Percentiles rank a stretch among this genome's conserved stretches.
These are phyloP conservation scores for Posidonia oceanica DNA, from an alignment of 116 monocot genomes.

Conservation along the genomic window DNA sequence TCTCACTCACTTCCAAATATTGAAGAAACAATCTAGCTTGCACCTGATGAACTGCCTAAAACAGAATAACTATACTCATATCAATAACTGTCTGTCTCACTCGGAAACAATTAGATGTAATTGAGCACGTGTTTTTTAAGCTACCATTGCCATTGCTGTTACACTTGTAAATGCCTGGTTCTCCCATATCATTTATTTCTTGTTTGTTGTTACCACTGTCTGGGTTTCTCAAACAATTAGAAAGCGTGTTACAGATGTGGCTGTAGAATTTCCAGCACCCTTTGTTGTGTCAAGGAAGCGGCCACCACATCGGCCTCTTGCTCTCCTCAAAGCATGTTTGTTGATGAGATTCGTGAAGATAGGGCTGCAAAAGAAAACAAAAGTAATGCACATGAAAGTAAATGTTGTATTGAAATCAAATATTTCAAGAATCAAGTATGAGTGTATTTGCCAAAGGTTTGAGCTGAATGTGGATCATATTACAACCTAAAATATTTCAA, in stretches of 20 bases:
- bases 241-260: constrained; percentile 1
- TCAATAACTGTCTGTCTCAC: too few relatives aligned
- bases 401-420: too few relatives aligned
- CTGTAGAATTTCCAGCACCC: constrained; percentile 13
- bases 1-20: constrained; percentile 37
- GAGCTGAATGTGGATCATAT: too few relatives aligned
- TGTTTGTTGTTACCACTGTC: neutral
- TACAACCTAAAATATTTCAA: too few relatives aligned
- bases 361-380: constrained; percentile 42
- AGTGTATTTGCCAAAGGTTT: too few relatives aligned
- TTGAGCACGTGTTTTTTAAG: neutral
- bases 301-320: constrained; percentile 72
- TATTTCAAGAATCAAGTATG: too few relatives aligned
- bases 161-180: neutral
- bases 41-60: constrained; percentile 20
- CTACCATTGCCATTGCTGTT: neutral
- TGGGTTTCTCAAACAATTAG: constrained; percentile 6
- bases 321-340: constrained; percentile 78
- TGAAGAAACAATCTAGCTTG: constrained; percentile 41
- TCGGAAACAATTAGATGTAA: too few relatives aligned
- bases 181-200: neutral
- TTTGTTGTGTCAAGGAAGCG: constrained; percentile 81
- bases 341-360: constrained; percentile 88
- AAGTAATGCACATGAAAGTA: neutral
- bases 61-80: neutral